phyloP scores from a whole-genome alignment of 1,284 basidiomycete species.

The Naganishia sp. region DNA sequence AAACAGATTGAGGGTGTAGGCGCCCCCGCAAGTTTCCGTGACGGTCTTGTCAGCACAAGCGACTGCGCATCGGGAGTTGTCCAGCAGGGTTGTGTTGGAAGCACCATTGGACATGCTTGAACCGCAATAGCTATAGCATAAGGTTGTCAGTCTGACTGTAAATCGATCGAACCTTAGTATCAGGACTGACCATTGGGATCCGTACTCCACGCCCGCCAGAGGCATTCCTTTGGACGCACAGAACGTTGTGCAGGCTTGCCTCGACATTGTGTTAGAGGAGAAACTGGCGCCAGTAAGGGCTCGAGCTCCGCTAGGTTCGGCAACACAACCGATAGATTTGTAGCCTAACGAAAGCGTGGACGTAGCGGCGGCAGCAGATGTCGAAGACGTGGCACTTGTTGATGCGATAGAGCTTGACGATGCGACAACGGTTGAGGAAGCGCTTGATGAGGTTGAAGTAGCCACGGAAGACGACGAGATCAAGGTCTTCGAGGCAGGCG shows the following conservation, averaged over 20 bases:
- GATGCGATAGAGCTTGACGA: constrained; percentile 3
- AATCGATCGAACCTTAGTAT: neutral
- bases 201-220: constrained; percentile 44
- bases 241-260: constrained; percentile 31
- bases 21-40: constrained; percentile 45
- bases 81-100: constrained; percentile 39
- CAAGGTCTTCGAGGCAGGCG: constrained; percentile 11
- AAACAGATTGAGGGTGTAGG: constrained; percentile 55
- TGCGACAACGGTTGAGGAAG: constrained; percentile 23
- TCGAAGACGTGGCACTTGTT: constrained; percentile 20
- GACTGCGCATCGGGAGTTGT: constrained; percentile 38
- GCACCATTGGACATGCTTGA: constrained; percentile 41
- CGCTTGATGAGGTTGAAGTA: constrained; percentile 16
- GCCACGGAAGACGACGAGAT: constrained; percentile 26
- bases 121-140: constrained; percentile 34
- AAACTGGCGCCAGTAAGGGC: constrained; percentile 29
- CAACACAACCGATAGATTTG: constrained; percentile 25
- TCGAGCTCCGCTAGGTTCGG: constrained; percentile 17
- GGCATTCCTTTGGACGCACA: constrained; percentile 39
- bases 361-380: constrained; percentile 27
- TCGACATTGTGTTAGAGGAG: constrained; percentile 23
- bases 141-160: constrained; percentile 4
- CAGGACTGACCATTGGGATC: constrained; percentile 38
- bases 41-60: constrained; percentile 40
- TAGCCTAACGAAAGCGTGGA: constrained; percentile 37